These are phyloP conservation scores for Aspergillus sp. DNA, from an alignment of 2,329 filamentous ascomycete species.

Conservation along the genomic window DNA sequence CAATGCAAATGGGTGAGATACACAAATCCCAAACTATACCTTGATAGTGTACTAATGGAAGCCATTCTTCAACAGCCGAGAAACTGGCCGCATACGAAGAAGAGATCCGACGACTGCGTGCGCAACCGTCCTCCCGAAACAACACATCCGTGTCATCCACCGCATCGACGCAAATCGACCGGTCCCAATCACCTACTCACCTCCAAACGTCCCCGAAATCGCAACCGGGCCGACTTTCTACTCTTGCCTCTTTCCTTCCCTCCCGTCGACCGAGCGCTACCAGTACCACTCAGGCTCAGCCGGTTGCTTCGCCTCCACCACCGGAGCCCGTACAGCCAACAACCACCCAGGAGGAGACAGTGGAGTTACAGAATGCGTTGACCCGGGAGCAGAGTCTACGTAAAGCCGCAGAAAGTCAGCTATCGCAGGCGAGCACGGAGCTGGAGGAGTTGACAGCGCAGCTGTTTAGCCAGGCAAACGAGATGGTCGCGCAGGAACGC, in stretches of 20 bases:
- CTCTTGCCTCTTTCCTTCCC: conserved; percentile 42
- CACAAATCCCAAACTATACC: not conserved
- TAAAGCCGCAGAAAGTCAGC: conserved; percentile 58
- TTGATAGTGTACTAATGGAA: not conserved
- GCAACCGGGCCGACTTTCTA: conserved; percentile 41
- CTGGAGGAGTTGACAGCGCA: conserved; percentile 63
- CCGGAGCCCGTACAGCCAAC: conserved; percentile 26
- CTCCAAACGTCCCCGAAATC: conserved; percentile 26
- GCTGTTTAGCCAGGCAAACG: conserved; percentile 65
- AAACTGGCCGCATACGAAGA: conserved; percentile 66
- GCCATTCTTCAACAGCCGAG: conserved; percentile 43
- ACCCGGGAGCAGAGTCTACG: conserved; percentile 58
- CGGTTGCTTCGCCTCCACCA: conserved; percentile 24
- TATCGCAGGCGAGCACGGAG: conserved; percentile 58
- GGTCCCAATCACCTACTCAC: conserved; percentile 45
- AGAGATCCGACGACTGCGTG: conserved; percentile 55
- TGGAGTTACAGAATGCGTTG: conserved; percentile 57
- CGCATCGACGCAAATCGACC: conserved; percentile 24
- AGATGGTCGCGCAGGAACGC: conserved; percentile 66
- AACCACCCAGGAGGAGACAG: conserved; percentile 28
- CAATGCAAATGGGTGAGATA: conserved; percentile 53
- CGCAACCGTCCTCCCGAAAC: conserved; percentile 30
- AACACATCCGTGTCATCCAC: conserved; percentile 33
- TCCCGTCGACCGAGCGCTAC: conserved; percentile 41
- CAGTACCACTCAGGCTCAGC: conserved; percentile 2